A percentile compares a stretch with the other conserved stretches of the same genome.
phyloP scores from a whole-genome alignment of 75 land plant species.

The Pinus albicaulis region DNA sequence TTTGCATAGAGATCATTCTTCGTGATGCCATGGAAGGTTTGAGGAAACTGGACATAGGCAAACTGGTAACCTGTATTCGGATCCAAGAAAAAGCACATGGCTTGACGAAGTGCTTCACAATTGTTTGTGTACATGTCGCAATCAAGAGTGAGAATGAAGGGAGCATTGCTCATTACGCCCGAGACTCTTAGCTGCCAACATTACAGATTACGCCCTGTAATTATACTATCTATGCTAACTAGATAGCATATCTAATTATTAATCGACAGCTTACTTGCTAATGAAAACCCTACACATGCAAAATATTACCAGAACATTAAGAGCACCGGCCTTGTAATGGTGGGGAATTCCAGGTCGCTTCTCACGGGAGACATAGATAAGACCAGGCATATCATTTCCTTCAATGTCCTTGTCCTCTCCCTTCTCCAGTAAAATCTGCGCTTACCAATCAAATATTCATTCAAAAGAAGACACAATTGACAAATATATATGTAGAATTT shows the following conservation, averaged over 20 bases:
- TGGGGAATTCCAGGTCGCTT: constrained; percentile 32
- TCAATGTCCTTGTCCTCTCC: constrained; percentile 18
- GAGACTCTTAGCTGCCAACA: constrained; percentile 47
- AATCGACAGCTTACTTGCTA: too few relatives aligned
- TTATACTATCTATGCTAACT: neutral
- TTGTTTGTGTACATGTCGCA: constrained; percentile 66
- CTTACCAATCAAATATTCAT: too few relatives aligned
- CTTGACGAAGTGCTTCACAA: constrained; percentile 30
- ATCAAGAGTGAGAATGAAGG: constrained; percentile 46
- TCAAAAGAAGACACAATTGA: too few relatives aligned
- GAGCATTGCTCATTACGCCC: constrained; percentile 47
- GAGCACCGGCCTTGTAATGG: constrained; percentile 62
- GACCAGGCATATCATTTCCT: constrained; percentile 33
- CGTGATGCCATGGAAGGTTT: constrained; percentile 16
- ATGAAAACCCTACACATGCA: too few relatives aligned
- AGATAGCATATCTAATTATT: too few relatives aligned
- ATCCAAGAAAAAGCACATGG: constrained; percentile 58
- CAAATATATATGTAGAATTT: too few relatives aligned
- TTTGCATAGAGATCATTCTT: constrained; percentile 20
- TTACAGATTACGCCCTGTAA: neutral
- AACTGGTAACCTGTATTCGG: constrained; percentile 17
- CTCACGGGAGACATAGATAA: constrained; percentile 50
- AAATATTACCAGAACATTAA: constrained; percentile 42
- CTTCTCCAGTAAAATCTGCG: neutral
- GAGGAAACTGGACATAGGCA: constrained; percentile 42